These are phyloP conservation scores for Chaetoscypha palmicola DNA, from an alignment of 2,329 filamentous ascomycete species.

Conservation along the genomic window DNA sequence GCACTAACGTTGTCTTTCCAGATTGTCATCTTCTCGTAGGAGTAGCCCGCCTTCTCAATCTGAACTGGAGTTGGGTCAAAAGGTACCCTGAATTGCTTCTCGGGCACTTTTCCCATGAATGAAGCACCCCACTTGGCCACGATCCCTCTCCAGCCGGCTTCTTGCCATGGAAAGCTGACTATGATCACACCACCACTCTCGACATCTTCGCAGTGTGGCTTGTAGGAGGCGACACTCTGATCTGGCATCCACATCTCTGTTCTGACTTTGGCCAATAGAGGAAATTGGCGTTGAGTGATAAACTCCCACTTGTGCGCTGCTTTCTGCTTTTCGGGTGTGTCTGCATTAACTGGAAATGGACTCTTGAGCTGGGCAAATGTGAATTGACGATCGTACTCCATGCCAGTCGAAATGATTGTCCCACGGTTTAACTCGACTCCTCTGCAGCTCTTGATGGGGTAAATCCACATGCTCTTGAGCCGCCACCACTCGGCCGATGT, in stretches of 20 bases:
- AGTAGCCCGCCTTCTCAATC: conserved; percentile 52
- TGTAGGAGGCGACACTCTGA: conserved; percentile 45
- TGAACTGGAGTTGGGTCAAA: conserved; percentile 53
- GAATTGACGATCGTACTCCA: conserved; percentile 77
- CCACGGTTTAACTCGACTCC: conserved; percentile 65
- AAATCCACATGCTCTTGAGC: conserved; percentile 67
- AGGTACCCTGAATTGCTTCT: conserved; percentile 61
- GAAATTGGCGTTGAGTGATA: conserved; percentile 62
- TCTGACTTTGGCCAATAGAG: conserved; percentile 62
- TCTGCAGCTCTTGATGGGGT: conserved; percentile 76
- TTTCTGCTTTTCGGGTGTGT: conserved; percentile 33
- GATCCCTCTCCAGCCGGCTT: conserved; percentile 41
- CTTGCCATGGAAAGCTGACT: conserved; percentile 57
- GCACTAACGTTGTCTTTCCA: conserved; percentile 53
- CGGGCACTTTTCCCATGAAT: conserved; percentile 44
- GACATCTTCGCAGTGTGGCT: conserved; percentile 40
- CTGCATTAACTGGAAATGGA: conserved; percentile 38
- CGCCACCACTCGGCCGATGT: conserved; percentile 35
- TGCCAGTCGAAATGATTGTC: conserved; percentile 59
- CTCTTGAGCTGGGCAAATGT: conserved; percentile 65
- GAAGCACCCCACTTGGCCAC: conserved; percentile 43
- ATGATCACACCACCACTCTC: conserved; percentile 55
- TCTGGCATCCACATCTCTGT: conserved; percentile 66
- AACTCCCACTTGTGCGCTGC: conserved; percentile 56
- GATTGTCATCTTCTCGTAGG: conserved; percentile 53